Base-by-base conservation (phyloP, 768 basidiomycete species). In the Udeniomyces megalosporus region DNA sequence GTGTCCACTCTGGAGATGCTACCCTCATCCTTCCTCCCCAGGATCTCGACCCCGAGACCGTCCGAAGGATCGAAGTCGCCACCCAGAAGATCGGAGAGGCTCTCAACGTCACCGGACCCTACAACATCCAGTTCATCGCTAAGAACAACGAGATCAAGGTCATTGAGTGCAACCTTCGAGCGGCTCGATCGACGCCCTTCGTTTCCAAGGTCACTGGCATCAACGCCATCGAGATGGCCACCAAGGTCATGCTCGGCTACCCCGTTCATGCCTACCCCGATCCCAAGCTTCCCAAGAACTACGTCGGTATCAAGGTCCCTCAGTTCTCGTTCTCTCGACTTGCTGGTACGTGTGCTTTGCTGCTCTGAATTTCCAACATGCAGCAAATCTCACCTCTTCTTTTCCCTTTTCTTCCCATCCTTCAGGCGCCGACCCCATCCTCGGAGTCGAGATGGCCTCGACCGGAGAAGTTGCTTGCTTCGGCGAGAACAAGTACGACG, bases 131-230 rank as follows among this genome's bases (percentile, higher is more conserved):
- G 77, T 96, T 99, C 76, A 96, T 99, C 69, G 93, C 93, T 55
- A 99, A 99, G 81, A 87, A 99, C 77, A 97, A 96, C 77, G 93
- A 96, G 75, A 97, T 99, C 80, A 99, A 99, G 80, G 93, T 99
- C 69, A 99, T 99, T 73, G 93, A 99, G 74, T 97, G 93, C 76
- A 99, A 99, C 76, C 78, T 99, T 35, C 88, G 93, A 60, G 95
- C 95, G 0, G 93, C 93, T 26, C 82, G 93, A 65, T 96, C 93
- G 0, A 96, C 93, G 82, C 93, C 93, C 46, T 99, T 99, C 78
- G 93, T 99, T 28, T 95, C 91, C 8, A 99, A 99, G 75, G 90
- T 95, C 64, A 96, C 95, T 8, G 91, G 91, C 35, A 80, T 96
- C 68, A 92, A 99, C 71, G 93, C 93, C 4, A 96, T 99, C 68